Evolutionary conservation across 345 rosid species (phyloP).

Genomic region (Populus deltoides): DNA sequence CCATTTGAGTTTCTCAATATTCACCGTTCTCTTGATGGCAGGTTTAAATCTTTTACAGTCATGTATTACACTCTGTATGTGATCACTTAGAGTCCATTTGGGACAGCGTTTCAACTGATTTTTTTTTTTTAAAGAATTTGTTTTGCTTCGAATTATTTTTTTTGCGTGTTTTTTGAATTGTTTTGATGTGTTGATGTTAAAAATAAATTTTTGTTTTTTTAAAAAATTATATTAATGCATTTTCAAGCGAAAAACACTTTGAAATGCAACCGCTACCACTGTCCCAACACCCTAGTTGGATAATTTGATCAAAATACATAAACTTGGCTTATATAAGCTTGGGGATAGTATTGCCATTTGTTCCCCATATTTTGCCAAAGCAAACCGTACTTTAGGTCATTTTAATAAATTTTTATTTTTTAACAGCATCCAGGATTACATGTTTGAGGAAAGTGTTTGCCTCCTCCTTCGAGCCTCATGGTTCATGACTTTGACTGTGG

Average conservation of each 20-base stretch:
- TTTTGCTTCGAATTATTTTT: too few species aligned
- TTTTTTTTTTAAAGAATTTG: too few species aligned
- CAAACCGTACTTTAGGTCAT: background rate
- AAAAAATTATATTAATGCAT: too few species aligned
- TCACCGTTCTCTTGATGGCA: conserved; percentile 83
- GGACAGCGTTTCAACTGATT: too few species aligned
- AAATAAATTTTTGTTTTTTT: too few species aligned
- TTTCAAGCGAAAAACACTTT: too few species aligned
- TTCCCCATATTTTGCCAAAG: background rate
- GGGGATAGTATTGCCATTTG: background rate
- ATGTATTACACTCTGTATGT: background rate
- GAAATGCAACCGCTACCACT: accelerated
- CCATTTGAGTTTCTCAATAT: conserved; percentile 82
- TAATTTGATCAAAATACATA: background rate
- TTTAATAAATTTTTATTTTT: background rate
- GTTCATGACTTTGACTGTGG: conserved; percentile 65
- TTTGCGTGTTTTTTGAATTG: too few species aligned
- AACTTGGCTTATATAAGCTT: background rate
- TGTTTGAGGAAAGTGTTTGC: conserved; percentile 93
- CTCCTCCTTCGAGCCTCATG: conserved; percentile 84
- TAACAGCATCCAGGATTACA: conserved; percentile 69
- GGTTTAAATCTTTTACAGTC: conserved; percentile 35
- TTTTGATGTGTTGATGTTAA: too few species aligned
- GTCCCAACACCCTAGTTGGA: too few species aligned
- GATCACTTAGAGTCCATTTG: background rate